A percentile compares a stretch with the other conserved stretches of the same genome.
These are phyloP conservation scores for Suillus paluster DNA, from an alignment of 768 basidiomycete genomes.

Conservation along the genomic window DNA sequence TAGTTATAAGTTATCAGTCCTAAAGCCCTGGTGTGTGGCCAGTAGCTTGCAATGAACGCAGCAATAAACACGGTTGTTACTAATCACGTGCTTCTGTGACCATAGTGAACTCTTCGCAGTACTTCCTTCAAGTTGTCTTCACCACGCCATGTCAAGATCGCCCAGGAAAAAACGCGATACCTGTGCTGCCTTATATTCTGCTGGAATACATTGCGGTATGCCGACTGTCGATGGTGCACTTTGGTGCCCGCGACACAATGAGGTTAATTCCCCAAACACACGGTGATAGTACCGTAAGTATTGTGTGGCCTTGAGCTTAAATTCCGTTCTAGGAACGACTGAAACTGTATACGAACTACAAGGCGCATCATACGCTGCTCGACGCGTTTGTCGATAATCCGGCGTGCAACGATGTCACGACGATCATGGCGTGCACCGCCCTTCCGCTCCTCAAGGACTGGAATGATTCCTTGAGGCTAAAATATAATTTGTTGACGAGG, in stretches of 20 bases:
- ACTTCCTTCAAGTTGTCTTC: not conserved
- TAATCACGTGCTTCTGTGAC: slow-evolving; percentile 2
- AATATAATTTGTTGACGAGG: slow-evolving; percentile 40
- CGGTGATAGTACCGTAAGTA: not conserved
- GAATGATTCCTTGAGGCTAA: slow-evolving; percentile 35
- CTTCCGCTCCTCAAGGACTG: slow-evolving; percentile 37
- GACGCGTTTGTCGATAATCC: slow-evolving; percentile 31
- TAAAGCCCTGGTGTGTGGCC: too few species aligned
- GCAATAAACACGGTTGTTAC: slow-evolving; percentile 1
- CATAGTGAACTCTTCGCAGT: too few species aligned
- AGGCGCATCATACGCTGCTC: slow-evolving; percentile 36
- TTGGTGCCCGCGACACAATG: slow-evolving; percentile 39
- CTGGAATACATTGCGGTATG: slow-evolving; percentile 20
- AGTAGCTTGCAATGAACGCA: too few species aligned
- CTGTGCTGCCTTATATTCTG: slow-evolving; percentile 22
- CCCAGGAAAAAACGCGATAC: slow-evolving; percentile 15
- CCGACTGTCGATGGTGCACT: slow-evolving; percentile 10
- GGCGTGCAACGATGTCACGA: slow-evolving; percentile 27
- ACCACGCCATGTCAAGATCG: slow-evolving; percentile 12
- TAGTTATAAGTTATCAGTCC: too few species aligned
- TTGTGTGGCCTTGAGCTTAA: not conserved
- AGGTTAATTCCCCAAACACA: slow-evolving; percentile 20
- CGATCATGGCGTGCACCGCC: slow-evolving; percentile 33
- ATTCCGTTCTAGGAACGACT: slow-evolving; percentile 32
- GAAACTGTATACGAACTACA: slow-evolving; percentile 43